Conservation (phyloP, 352 stramenopile species). For the Phytophthora cryptogea region DNA sequence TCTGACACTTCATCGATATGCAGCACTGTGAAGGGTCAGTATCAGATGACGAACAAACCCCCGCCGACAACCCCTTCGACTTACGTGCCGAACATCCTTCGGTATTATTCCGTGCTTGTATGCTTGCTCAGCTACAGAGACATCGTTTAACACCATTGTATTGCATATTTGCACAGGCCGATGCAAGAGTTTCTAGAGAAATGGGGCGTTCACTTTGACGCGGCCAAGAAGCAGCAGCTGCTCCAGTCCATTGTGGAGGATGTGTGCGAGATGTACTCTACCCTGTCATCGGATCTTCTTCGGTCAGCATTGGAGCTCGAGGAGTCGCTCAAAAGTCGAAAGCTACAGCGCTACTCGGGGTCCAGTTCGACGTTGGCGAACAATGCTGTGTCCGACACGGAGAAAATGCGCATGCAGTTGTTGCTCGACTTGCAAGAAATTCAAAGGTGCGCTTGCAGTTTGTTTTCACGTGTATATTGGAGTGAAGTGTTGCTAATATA, state of each 20-base stretch:
- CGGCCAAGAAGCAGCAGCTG: conserved; percentile 44
- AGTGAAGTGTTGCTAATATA: background rate
- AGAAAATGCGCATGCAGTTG: conserved; percentile 87
- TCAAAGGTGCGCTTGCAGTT: conserved; percentile 46
- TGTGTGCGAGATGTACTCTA: conserved; percentile 64
- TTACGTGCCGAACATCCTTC: conserved; percentile 80
- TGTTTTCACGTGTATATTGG: background rate
- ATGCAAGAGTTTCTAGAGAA: conserved; percentile 73
- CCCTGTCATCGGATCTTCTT: conserved; percentile 72
- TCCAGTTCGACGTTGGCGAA: conserved; percentile 20
- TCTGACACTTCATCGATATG: conserved; percentile 3
- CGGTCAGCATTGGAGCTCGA: conserved; percentile 81
- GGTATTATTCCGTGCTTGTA: conserved; percentile 27
- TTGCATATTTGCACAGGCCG: conserved; percentile 40
- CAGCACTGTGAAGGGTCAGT: conserved; percentile 88
- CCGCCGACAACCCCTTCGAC: conserved; percentile 66
- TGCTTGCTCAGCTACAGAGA: background rate
- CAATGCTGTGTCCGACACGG: conserved; percentile 70
- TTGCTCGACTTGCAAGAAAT: conserved; percentile 78
- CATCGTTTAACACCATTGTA: conserved; percentile 8
- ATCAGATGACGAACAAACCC: conserved; percentile 91
- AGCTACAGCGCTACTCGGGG: conserved; percentile 65
- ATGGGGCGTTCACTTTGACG: conserved; percentile 68
- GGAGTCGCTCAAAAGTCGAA: conserved; percentile 88
- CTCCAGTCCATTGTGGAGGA: conserved; percentile 59